Evolutionary conservation across 2,329 filamentous ascomycete species (phyloP).

Genomic region (Ceratocystis papillata): DNA sequence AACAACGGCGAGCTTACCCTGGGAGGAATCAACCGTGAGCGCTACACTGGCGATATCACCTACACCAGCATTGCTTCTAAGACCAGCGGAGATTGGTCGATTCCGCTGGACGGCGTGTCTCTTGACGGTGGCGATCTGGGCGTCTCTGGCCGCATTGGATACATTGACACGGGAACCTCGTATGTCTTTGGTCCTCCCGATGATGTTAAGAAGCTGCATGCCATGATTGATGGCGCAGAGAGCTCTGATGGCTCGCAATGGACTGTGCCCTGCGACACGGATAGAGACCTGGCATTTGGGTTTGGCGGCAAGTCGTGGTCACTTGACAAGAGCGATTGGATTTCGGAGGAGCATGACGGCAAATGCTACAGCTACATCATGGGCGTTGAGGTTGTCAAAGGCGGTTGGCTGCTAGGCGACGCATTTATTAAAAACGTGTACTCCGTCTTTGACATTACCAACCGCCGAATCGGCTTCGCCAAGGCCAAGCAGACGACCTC

Average conservation of each 20-base stretch:
- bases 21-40: conserved; percentile 55
- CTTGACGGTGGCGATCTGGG: conserved; percentile 49
- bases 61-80: conserved; percentile 49
- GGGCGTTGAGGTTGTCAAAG: conserved; percentile 54
- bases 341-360: conserved; percentile 39
- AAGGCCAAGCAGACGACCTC: conserved; percentile 18
- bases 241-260: conserved; percentile 52
- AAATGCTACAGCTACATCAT: conserved; percentile 63
- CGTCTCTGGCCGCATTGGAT: conserved; percentile 49
- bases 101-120: conserved; percentile 55
- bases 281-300: conserved; percentile 48
- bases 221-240: conserved; percentile 51
- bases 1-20: conserved; percentile 71
- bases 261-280: conserved; percentile 61
- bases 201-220: conserved; percentile 58
- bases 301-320: conserved; percentile 59
- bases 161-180: conserved; percentile 76
- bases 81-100: conserved; percentile 56
- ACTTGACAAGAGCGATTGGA: conserved; percentile 61
- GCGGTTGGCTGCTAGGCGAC: conserved; percentile 68
- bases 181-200: conserved; percentile 61
- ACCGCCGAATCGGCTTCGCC: conserved; percentile 45
- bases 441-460: conserved; percentile 67
- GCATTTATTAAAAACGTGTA: conserved; percentile 87
- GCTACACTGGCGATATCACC: conserved; percentile 56